Conservation (phyloP, 495 filamentous ascomycete genomes). For the Beverwykella pulmonaria region DNA sequence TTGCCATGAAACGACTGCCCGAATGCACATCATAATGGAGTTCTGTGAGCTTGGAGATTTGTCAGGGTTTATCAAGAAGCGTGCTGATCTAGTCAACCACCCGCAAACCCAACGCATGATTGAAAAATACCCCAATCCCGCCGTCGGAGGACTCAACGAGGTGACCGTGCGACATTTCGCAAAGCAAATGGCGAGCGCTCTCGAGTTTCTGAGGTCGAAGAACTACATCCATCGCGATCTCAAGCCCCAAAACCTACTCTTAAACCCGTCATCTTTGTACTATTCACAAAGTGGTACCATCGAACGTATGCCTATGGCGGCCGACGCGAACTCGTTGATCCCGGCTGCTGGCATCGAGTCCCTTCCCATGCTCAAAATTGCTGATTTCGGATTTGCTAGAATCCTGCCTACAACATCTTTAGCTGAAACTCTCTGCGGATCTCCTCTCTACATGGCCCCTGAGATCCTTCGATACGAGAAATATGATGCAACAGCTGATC, state of each 20-base stretch:
- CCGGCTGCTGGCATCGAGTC: conserved; percentile 81
- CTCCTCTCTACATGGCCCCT: conserved; percentile 98
- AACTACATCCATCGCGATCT: conserved; percentile 96
- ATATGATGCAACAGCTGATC: conserved; percentile 93
- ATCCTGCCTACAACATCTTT: conserved; percentile 85
- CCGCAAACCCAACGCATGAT: conserved; percentile 82
- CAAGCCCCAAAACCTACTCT: conserved; percentile 92
- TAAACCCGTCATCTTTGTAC: conserved; percentile 79
- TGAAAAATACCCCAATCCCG: conserved; percentile 82
- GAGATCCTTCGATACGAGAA: conserved; percentile 97
- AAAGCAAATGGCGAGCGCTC: conserved; percentile 90
- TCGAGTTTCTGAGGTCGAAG: conserved; percentile 80
- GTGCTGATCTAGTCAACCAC: conserved; percentile 74
- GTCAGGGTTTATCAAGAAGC: conserved; percentile 91
- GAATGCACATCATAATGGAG: conserved; percentile 98
- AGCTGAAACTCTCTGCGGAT: conserved; percentile 94
- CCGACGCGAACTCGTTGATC: conserved; percentile 74
- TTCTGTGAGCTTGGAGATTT: conserved; percentile 94
- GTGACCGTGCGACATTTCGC: conserved; percentile 93
- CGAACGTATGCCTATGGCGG: conserved; percentile 60
- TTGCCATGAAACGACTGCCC: conserved; percentile 79
- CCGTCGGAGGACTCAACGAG: conserved; percentile 82
- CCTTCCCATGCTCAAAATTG: conserved; percentile 92
- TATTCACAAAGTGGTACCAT: conserved; percentile 52
- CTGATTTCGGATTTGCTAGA: conserved; percentile 95